These are phyloP conservation scores for Apiospora pterosperma DNA, from an alignment of 2,329 filamentous ascomycete species.

Conservation along the genomic window DNA sequence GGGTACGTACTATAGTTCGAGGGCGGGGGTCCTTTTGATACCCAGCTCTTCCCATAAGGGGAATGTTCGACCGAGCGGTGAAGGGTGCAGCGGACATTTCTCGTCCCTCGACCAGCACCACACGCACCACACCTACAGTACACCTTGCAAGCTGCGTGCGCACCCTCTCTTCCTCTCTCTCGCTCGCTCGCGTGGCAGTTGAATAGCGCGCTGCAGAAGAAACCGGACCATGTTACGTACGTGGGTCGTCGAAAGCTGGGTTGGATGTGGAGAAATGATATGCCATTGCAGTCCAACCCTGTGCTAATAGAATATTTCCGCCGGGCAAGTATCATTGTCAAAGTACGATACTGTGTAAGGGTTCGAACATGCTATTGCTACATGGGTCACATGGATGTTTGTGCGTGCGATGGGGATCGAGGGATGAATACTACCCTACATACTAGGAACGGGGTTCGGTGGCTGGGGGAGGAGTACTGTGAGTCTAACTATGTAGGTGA, in stretches of 20 bases:
- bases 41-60: not conserved
- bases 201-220: not conserved
- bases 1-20: not conserved
- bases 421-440: not conserved
- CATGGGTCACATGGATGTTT: constrained; percentile 2
- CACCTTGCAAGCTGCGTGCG: not conserved
- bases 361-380: not conserved
- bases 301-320: not conserved
- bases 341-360: not conserved
- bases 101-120: too few relatives aligned
- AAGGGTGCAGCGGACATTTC: constrained; percentile 1
- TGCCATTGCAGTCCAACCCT: constrained; percentile 1
- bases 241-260: not conserved
- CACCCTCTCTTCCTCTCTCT: not conserved
- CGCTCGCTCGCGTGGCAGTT: constrained; percentile 1
- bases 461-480: not conserved
- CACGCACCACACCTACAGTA: too few relatives aligned
- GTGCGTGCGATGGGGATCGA: constrained; percentile 2
- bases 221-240: constrained; percentile 1
- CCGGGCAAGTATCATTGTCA: not conserved
- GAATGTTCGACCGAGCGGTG: constrained; percentile 2
- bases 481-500: not conserved
- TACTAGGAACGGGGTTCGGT: constrained; percentile 1
- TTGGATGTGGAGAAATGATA: not conserved
- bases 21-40: not conserved